A percentile compares a stretch with the other conserved stretches of the same genome.
phyloP scores from a whole-genome alignment of 2,329 filamentous ascomycete species.

The Zasmidium citrigriseum region DNA sequence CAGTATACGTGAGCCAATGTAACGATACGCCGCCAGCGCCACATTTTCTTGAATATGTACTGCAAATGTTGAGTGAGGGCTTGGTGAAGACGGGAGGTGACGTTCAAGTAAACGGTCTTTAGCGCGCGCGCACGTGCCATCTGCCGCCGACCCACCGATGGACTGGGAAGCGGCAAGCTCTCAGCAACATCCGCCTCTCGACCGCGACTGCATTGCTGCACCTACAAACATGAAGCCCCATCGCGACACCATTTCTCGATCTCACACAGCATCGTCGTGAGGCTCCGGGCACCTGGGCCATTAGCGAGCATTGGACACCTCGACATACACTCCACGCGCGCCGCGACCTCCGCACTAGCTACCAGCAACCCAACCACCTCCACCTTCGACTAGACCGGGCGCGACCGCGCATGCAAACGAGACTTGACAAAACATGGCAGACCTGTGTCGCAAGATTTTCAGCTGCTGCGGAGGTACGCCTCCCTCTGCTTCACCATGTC shows the following conservation, averaged over 20 bases:
- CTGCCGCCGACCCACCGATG: no score
- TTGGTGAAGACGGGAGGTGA: no score
- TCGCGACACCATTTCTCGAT: background rate
- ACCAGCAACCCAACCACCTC: background rate
- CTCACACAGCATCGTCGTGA: background rate
- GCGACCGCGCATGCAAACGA: constrained; percentile 20
- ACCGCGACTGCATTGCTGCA: background rate
- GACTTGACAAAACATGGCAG: constrained; percentile 27
- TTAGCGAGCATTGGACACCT: background rate
- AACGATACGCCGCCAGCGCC: no score
- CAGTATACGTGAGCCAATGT: no score
- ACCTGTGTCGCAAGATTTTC: constrained; percentile 35
- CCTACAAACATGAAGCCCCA: background rate
- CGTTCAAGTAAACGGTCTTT: no score
- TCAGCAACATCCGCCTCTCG: no score
- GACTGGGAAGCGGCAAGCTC: no score
- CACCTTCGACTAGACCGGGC: background rate
- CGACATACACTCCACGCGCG: background rate
- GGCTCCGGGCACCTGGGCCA: background rate
- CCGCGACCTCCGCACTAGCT: background rate
- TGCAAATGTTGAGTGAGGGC: no score
- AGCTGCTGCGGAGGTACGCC: constrained; percentile 34
- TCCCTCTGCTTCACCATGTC: background rate
- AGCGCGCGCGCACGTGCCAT: no score
- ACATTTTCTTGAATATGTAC: no score